Evolutionary conservation across 75 land plant genomes (phyloP).

Genomic region (Cupressus sempervirens): DNA sequence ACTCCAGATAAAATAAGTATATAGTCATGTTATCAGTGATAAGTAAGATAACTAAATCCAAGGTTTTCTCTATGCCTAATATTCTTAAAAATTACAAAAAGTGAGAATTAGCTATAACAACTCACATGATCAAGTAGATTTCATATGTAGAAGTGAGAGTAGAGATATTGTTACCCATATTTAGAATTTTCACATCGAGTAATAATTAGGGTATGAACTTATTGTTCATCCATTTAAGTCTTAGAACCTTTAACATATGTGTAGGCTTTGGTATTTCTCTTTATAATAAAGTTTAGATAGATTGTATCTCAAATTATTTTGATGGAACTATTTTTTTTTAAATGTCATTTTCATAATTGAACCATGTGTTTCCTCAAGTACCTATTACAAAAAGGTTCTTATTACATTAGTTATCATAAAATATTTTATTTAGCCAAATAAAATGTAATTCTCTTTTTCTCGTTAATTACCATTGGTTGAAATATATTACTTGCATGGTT

Average conservation of each 20-base stretch:
- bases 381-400: not conserved
- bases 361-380: not conserved
- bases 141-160: conserved; percentile 1
- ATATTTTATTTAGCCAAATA: not conserved
- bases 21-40: too few relatives aligned
- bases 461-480: too few relatives aligned
- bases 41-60: too few relatives aligned
- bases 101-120: not conserved
- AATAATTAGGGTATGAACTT: not conserved
- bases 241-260: too few relatives aligned
- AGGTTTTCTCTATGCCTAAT: not conserved
- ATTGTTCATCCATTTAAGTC: too few relatives aligned
- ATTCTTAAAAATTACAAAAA: not conserved
- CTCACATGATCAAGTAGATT: not conserved
- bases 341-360: not conserved
- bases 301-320: not conserved
- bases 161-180: not conserved
- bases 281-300: too few relatives aligned
- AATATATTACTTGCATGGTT: too few relatives aligned
- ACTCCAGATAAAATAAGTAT: too few relatives aligned
- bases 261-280: too few relatives aligned
- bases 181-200: not conserved
- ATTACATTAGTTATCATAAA: not conserved
- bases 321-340: not conserved
- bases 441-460: too few relatives aligned